Evolutionary conservation across 2,329 filamentous ascomycete species (phyloP).

Genomic region (Stachybotrys chlorohalonatus): DNA sequence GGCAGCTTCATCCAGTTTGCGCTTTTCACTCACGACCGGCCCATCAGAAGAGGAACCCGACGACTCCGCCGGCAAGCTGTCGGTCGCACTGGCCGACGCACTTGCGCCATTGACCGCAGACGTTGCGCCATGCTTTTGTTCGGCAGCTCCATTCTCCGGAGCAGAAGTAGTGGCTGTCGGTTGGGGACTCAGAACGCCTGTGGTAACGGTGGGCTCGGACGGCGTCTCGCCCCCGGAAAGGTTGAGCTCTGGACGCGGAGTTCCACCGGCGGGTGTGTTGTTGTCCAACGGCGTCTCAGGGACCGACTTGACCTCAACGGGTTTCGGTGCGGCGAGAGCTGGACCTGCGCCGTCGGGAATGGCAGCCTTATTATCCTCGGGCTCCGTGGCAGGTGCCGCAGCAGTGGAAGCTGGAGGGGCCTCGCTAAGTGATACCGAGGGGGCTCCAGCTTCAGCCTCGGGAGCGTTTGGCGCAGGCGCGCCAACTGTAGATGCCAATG

Average conservation of each 20-base stretch:
- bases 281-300: conserved; percentile 26
- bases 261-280: conserved; percentile 23
- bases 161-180: conserved; percentile 10
- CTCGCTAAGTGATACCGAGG: conserved; percentile 13
- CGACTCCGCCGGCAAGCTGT: neutral
- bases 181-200: conserved; percentile 12
- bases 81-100: conserved; percentile 4
- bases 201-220: conserved; percentile 14
- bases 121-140: conserved; percentile 5
- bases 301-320: conserved; percentile 25
- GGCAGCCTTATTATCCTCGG: conserved; percentile 10
- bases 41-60: conserved; percentile 7
- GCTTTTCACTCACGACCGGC: conserved; percentile 19
- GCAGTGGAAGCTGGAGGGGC: conserved; percentile 5
- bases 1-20: conserved; percentile 25
- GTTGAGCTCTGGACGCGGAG: conserved; percentile 23
- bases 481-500: conserved; percentile 13
- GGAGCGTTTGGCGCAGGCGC: conserved; percentile 17
- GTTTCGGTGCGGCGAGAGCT: conserved; percentile 15
- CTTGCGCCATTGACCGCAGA: conserved; percentile 9
- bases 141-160: conserved; percentile 9
- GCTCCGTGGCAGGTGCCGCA: conserved; percentile 8
- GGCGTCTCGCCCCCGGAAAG: conserved; percentile 18
- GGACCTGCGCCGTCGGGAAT: conserved; percentile 8
- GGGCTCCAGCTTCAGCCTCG: conserved; percentile 16